Conservation (phyloP, 2,329 filamentous ascomycete species). For the Trichoderma sp. region DNA sequence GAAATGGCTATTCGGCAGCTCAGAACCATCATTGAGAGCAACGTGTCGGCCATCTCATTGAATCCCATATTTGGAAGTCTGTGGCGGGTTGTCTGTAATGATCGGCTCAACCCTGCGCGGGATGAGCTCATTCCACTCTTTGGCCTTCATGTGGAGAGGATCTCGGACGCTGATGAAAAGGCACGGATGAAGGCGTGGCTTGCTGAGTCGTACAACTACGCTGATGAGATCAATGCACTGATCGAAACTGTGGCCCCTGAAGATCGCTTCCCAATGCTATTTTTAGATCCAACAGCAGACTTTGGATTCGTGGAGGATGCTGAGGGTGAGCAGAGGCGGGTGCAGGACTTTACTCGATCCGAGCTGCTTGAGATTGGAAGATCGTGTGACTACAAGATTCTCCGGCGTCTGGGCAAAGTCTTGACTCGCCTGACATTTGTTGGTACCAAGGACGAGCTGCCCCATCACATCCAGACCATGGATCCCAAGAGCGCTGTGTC, state of each 20-base stretch:
- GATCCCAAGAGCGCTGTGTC: constrained; percentile 34
- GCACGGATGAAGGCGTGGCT: constrained; percentile 46
- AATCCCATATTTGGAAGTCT: constrained; percentile 51
- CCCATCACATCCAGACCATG: constrained; percentile 38
- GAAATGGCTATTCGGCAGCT: constrained; percentile 39
- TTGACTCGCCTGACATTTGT: constrained; percentile 47
- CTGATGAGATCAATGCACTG: constrained; percentile 39
- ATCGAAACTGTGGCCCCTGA: constrained; percentile 38
- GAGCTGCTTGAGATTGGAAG: constrained; percentile 52
- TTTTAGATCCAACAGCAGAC: constrained; percentile 46
- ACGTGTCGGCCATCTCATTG: constrained; percentile 43
- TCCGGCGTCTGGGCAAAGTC: constrained; percentile 46
- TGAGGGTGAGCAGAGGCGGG: constrained; percentile 21
- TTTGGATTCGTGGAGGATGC: constrained; percentile 29
- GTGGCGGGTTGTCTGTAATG: constrained; percentile 49
- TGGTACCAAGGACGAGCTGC: constrained; percentile 39
- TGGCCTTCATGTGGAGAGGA: constrained; percentile 37
- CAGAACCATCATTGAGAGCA: constrained; percentile 41
- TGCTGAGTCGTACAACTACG: constrained; percentile 50
- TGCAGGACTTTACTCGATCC: constrained; percentile 40
- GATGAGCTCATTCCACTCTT: constrained; percentile 43
- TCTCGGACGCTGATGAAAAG: constrained; percentile 35
- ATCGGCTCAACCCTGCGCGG: constrained; percentile 40
- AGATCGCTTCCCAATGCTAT: constrained; percentile 46
- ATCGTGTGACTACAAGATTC: constrained; percentile 47